These are phyloP conservation scores for Cunninghamia lanceolata DNA, from an alignment of 75 land plant species.

Conservation along the genomic window DNA sequence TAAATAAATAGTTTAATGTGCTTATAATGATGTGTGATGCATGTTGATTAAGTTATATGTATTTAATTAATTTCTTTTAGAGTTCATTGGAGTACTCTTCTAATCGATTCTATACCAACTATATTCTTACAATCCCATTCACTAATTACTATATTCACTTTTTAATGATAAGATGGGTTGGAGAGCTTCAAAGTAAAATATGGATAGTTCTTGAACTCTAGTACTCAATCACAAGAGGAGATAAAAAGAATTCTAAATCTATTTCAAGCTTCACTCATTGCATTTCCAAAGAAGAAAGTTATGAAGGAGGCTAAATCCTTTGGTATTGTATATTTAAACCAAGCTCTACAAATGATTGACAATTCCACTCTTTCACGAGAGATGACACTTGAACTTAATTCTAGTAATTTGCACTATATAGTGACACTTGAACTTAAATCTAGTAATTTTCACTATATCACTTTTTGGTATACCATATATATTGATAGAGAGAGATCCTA, in stretches of 20 bases:
- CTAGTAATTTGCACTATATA: too few relatives aligned
- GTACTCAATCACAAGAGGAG: background rate
- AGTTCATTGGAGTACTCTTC: background rate
- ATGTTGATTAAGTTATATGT: background rate
- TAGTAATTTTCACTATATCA: too few relatives aligned
- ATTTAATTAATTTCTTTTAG: background rate
- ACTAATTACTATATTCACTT: too few relatives aligned
- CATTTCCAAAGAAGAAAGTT: slow-evolving; percentile 16
- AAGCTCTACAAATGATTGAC: background rate
- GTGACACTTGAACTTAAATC: too few relatives aligned
- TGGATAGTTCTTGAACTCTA: background rate
- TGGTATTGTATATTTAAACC: background rate
- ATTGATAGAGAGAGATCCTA: too few relatives aligned
- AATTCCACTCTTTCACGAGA: background rate
- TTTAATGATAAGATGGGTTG: slow-evolving; percentile 15
- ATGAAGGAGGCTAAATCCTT: slow-evolving; percentile 26
- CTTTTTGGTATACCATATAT: too few relatives aligned
- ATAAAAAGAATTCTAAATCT: slow-evolving; percentile 19
- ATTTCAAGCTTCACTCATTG: background rate
- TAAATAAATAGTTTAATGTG: too few relatives aligned
- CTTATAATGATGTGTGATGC: background rate
- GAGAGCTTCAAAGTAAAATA: slow-evolving; percentile 15
- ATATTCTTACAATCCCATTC: too few relatives aligned
- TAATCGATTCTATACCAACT: background rate
- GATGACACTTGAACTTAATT: background rate